These are phyloP conservation scores for Harrya chromipes DNA, from an alignment of 768 basidiomycete genomes.

Conservation along the genomic window DNA sequence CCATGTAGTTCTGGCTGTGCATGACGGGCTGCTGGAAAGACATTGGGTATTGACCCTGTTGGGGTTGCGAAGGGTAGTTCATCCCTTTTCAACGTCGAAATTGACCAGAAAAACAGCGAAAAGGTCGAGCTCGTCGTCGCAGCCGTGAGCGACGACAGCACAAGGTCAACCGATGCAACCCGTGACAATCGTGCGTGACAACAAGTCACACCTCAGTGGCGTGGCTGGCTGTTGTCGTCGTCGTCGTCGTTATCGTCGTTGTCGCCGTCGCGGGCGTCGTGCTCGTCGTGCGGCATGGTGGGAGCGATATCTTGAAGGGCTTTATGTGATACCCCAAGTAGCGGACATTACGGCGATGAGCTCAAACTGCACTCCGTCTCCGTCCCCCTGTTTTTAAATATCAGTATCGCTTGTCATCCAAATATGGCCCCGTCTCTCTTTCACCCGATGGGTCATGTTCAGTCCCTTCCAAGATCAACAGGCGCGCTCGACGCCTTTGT, in stretches of 20 bases:
- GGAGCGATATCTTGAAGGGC: too few species aligned
- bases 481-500: conserved; percentile 87
- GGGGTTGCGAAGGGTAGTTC: conserved; percentile 24
- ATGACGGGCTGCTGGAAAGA: conserved; percentile 21
- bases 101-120: neutral
- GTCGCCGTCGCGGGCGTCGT: neutral
- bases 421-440: conserved; percentile 5
- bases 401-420: neutral
- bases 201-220: conserved; percentile 25
- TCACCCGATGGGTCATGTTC: conserved; percentile 68
- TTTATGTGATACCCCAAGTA: too few species aligned
- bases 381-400: too few species aligned
- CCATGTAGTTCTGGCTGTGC: conserved; percentile 16
- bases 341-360: too few species aligned
- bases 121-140: too few species aligned
- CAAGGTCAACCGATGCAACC: conserved; percentile 13
- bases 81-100: conserved; percentile 14
- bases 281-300: neutral
- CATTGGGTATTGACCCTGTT: conserved; percentile 26
- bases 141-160: conserved; percentile 3
- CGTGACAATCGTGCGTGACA: conserved; percentile 27
- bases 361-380: too few species aligned
- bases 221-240: neutral
- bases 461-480: conserved; percentile 54
- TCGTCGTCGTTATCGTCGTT: neutral